Percentiles rank a stretch among this genome's conserved stretches.
Conservation (phyloP, 805 yeast species). For the Candida koratica region DNA sequence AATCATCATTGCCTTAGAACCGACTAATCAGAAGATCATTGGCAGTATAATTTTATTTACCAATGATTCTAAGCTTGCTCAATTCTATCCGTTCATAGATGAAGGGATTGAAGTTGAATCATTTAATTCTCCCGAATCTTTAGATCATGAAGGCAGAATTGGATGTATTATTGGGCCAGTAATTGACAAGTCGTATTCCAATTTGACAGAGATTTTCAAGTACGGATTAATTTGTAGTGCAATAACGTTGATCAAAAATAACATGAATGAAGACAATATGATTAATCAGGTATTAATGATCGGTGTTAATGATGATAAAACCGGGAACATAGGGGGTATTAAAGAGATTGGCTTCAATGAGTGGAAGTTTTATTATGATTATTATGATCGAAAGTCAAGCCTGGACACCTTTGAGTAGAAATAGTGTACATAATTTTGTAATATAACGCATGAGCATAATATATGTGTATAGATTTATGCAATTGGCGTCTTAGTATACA, state of each 20-base stretch:
- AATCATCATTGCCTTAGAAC: constrained; percentile 52
- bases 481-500: too few relatives aligned
- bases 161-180: constrained; percentile 54
- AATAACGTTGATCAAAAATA: constrained; percentile 42
- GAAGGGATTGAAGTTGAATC: constrained; percentile 23
- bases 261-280: constrained; percentile 23
- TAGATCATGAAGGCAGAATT: constrained; percentile 18
- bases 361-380: constrained; percentile 37
- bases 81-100: constrained; percentile 50
- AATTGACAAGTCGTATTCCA: constrained; percentile 50
- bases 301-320: constrained; percentile 34
- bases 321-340: constrained; percentile 28
- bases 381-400: constrained; percentile 23
- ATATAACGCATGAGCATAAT: too few relatives aligned
- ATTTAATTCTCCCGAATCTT: constrained; percentile 2
- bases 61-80: constrained; percentile 41
- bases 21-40: constrained; percentile 47
- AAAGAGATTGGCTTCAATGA: constrained; percentile 40
- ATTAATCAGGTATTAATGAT: constrained; percentile 36
- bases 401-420: constrained; percentile 7
- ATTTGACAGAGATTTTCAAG: constrained; percentile 50
- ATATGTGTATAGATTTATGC: too few relatives aligned
- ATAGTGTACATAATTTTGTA: too few relatives aligned
- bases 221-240: constrained; percentile 57
- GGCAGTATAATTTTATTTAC: constrained; percentile 50